Evolutionary conservation across 345 rosid genomes (phyloP).

Genomic region (Jatropha curcas): DNA sequence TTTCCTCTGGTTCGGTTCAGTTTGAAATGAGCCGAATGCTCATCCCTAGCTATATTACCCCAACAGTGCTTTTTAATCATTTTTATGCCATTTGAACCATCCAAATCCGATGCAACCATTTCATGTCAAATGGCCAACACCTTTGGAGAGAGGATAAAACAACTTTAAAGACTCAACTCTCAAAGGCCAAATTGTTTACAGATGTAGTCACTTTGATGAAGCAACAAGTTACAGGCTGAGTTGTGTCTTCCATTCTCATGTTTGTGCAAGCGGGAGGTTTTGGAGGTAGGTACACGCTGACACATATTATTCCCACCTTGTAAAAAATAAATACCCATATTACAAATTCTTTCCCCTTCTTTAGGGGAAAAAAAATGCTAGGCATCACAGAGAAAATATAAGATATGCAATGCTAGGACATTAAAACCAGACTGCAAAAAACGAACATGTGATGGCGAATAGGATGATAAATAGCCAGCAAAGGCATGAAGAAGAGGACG

Average conservation of each 20-base stretch:
- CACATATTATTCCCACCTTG: background rate
- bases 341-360: background rate
- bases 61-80: background rate
- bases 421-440: conserved; percentile 19
- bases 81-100: background rate
- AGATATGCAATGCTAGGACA: conserved; percentile 6
- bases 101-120: background rate
- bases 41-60: too few relatives aligned
- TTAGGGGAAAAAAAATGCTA: background rate
- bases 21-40: too few relatives aligned
- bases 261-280: background rate
- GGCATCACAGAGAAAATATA: conserved; percentile 3
- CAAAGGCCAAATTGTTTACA: background rate
- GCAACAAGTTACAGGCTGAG: background rate
- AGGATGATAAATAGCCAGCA: conserved; percentile 74
- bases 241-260: background rate
- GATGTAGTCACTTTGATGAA: background rate
- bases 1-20: too few relatives aligned
- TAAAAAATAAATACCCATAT: background rate
- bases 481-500: conserved; percentile 69
- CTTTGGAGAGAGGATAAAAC: background rate
- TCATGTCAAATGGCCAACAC: background rate
- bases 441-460: conserved; percentile 81
- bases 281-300: background rate
- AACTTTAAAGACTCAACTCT: background rate